Evolutionary conservation across 225 moss, liverwort and hornwort species (phyloP), one percentile per base, ranked within the genome.

Genomic region (Lunularia cruciata): DNA sequence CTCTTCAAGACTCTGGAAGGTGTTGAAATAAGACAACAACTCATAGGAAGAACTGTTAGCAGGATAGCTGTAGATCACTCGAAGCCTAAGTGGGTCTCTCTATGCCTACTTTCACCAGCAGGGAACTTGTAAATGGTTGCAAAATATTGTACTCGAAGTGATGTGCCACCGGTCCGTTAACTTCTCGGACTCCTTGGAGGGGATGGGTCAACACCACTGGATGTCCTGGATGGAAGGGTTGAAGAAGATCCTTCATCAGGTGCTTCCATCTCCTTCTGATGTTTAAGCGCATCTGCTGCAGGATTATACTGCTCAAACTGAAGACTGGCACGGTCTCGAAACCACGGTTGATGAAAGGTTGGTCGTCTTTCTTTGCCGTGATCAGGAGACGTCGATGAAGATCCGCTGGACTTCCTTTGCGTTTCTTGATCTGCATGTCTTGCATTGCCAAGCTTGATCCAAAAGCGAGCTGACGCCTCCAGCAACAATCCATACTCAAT

Each of bases 401-500:
- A 43, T 46, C 47, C 45, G 2, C 60, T 16, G 52, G 68, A 38
- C 52, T 73, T 69, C 33, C 33, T 54, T 30, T 56, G 53, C 16
- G 32, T 57, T 67, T 47, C 71, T 65, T 49, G 55, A 37, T 65
- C 65, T 40, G 69, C 76, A 23, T 74, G 60, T 46, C 60, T 71
- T 47, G 81, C 74, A 47, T 74, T 71, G 30, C 71, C 77, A 47
- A 82, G 74, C 56, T 65, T 85, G 52, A 88, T 82, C 86, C 88
- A 91, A 66, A 83, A 76, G 26, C 86, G 73, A 52, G 86, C 86
- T 5, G 78, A 22, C 55, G 85, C 91, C 68, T 91, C 83, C 60
- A 91, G 65, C 49, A 91, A 57, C 61, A 91, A 71, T 26, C 86
- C 83, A 58, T 79, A 86, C 47, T 91, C 88, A 70, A 86, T 77